Conservation (phyloP, 2,329 filamentous ascomycete species). For the Calonectria hawksworthii region DNA sequence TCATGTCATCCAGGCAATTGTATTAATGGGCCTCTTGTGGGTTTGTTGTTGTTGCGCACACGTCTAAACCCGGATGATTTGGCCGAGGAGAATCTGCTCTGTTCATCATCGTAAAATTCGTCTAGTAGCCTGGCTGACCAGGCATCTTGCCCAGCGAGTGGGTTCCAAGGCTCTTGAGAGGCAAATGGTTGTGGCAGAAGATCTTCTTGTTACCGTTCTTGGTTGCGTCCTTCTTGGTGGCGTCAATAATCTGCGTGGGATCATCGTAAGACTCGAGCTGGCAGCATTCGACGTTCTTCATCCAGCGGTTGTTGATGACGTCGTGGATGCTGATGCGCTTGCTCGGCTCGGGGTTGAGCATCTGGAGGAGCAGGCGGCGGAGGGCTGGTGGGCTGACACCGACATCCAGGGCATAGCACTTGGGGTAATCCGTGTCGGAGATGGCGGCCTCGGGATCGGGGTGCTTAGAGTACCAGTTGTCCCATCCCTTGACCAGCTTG, state of each 20-base stretch:
- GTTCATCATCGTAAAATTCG: slow-evolving; percentile 40
- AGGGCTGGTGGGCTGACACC: slow-evolving; percentile 76
- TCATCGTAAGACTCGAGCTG: slow-evolving; percentile 79
- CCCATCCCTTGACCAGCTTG: slow-evolving; percentile 76
- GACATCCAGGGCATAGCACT: slow-evolving; percentile 74
- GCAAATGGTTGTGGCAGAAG: slow-evolving; percentile 71
- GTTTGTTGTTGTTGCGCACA: background rate
- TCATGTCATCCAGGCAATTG: slow-evolving; percentile 14
- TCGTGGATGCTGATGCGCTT: slow-evolving; percentile 79
- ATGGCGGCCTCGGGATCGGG: slow-evolving; percentile 53
- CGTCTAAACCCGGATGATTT: slow-evolving; percentile 3
- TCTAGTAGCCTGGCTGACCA: slow-evolving; percentile 67
- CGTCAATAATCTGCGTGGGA: slow-evolving; percentile 71
- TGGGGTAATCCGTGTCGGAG: slow-evolving; percentile 75
- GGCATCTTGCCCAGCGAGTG: slow-evolving; percentile 70
- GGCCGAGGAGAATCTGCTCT: slow-evolving; percentile 26
- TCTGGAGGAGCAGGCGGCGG: slow-evolving; percentile 79
- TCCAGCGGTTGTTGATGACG: slow-evolving; percentile 78
- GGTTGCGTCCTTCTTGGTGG: slow-evolving; percentile 66
- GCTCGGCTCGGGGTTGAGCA: slow-evolving; percentile 84
- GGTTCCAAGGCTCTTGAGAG: slow-evolving; percentile 59
- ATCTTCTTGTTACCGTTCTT: slow-evolving; percentile 63
- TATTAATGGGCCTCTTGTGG: slow-evolving; percentile 19
- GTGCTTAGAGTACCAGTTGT: slow-evolving; percentile 73
- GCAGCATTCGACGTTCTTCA: slow-evolving; percentile 84